Evolutionary conservation across 805 yeast genomes (phyloP).

Genomic region (Candida fluviatilis): DNA sequence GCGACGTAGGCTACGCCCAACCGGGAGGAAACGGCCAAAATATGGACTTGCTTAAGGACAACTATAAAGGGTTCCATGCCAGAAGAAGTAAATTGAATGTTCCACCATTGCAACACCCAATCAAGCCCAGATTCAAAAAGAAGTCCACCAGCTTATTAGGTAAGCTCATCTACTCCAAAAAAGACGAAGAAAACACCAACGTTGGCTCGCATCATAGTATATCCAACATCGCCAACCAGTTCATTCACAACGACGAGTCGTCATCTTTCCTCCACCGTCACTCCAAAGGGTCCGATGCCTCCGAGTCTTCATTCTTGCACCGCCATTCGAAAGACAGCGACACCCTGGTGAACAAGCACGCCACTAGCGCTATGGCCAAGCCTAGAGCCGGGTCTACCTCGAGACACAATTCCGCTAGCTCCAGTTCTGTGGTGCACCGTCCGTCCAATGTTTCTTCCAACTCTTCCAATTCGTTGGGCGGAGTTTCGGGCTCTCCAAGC

Average conservation of each 20-base stretch:
- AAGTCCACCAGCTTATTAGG: slow-evolving; percentile 35
- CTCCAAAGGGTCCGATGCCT: background rate
- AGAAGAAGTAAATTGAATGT: slow-evolving; percentile 27
- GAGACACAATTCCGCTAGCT: slow-evolving; percentile 2
- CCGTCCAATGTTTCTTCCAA: background rate
- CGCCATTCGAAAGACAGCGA: background rate
- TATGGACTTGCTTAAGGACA: slow-evolving; percentile 11
- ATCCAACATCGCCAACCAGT: background rate
- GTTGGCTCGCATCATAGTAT: background rate
- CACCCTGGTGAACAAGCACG: background rate
- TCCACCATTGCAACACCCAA: slow-evolving; percentile 48
- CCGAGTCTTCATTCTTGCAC: slow-evolving; percentile 3
- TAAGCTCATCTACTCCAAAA: slow-evolving; percentile 32
- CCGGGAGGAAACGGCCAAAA: background rate
- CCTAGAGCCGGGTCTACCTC: background rate
- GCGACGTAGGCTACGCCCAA: background rate
- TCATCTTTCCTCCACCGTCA: background rate
- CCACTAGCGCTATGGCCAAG: background rate
- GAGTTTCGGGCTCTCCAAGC: background rate
- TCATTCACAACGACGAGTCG: background rate
- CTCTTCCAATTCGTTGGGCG: slow-evolving; percentile 2
- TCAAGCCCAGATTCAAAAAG: slow-evolving; percentile 43
- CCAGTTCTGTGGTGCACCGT: background rate
- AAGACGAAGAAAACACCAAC: slow-evolving; percentile 26
- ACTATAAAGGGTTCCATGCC: slow-evolving; percentile 41